Evolutionary conservation across 192 early-diverging fungal genomes (phyloP), one percentile per base, ranked within the genome.

Genomic region (Kappamyces sp.): DNA sequence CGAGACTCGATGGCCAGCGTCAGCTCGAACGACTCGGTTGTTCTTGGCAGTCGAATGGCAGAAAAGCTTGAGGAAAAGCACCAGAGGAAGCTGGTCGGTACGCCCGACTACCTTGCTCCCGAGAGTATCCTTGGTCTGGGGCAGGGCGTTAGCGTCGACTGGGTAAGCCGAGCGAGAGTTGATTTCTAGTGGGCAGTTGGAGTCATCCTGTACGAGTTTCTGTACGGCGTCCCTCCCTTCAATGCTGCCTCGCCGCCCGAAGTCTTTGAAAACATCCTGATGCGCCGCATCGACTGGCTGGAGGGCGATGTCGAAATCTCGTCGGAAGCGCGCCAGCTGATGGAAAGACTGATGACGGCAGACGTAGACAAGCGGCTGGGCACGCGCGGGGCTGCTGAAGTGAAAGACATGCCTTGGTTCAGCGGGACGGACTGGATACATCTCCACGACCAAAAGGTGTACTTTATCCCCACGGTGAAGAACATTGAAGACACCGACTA

Each of bases 91-190:
- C 87, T 86, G 53, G 85, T 86, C 11, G 90, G 90, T n/a, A 93
- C 90, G 11, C 90, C 90, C 1, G 90, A 93, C 64, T 93, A 93
- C 57, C 58, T 93, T 45, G 90, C 90, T 9, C 90, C 90, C 11
- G 90, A 93, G 59, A 84, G 83, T 57, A 91, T 93, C 40, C 66
- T 93, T 32, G 90, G 90, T 9, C 70, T 86, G 39, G 87, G 88
- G 11, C 86, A 93, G 63, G 89, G 88, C 59, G 74, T 77, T 3
- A 84, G 84, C 68, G 90, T 93, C 5, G 90, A 93, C 71, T 93
- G 90, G 90, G 87, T 89, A 78, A 73, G 37, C 66, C 53, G 36
- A 33, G 49, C 22, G 22, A 22, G 22, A 22, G 22, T 22, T 41
- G 45, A 15, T 40, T 22, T 7, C 33, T 69, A 85, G 88, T 93